A percentile compares a stretch with the other conserved stretches of the same genome.
phyloP scores from a whole-genome alignment of 2,329 filamentous ascomycete species.

The Tolypocladium ophioglossoides region DNA sequence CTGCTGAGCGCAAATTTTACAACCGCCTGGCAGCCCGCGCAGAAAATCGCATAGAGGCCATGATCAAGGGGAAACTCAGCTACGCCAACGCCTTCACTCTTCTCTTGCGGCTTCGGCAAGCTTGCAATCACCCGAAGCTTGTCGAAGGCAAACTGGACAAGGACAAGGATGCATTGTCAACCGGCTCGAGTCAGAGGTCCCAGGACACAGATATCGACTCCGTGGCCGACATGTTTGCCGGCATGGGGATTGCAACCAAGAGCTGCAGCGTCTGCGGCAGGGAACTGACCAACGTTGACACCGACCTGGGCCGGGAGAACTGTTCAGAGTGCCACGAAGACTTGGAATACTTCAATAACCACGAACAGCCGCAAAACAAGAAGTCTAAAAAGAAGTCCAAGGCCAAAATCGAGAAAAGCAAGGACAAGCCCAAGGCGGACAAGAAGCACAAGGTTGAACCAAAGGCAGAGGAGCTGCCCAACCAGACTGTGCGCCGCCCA shows the following conservation, averaged over 20 bases:
- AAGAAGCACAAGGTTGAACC: conserved; percentile 6
- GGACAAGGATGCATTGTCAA: conserved; percentile 75
- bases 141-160: conserved; percentile 76
- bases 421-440: conserved; percentile 9
- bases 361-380: conserved; percentile 24
- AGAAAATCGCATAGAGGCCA: conserved; percentile 74
- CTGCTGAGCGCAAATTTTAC: conserved; percentile 78
- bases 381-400: conserved; percentile 19
- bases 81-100: conserved; percentile 92
- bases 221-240: conserved; percentile 77
- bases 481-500: conserved; percentile 19
- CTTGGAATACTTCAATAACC: conserved; percentile 50
- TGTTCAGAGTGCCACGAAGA: conserved; percentile 71
- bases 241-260: conserved; percentile 66
- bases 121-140: conserved; percentile 87
- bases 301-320: conserved; percentile 28
- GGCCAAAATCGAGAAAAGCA: conserved; percentile 1
- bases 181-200: conserved; percentile 43
- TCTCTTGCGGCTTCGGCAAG: conserved; percentile 80
- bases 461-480: conserved; percentile 11
- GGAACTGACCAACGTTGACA: conserved; percentile 44
- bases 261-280: conserved; percentile 77
- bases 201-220: conserved; percentile 62
- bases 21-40: conserved; percentile 72
- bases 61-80: conserved; percentile 77